Evolutionary conservation across 306 rosid genomes (phyloP), one percentile per base, ranked within the genome.

Genomic region (Datisca glomerata): DNA sequence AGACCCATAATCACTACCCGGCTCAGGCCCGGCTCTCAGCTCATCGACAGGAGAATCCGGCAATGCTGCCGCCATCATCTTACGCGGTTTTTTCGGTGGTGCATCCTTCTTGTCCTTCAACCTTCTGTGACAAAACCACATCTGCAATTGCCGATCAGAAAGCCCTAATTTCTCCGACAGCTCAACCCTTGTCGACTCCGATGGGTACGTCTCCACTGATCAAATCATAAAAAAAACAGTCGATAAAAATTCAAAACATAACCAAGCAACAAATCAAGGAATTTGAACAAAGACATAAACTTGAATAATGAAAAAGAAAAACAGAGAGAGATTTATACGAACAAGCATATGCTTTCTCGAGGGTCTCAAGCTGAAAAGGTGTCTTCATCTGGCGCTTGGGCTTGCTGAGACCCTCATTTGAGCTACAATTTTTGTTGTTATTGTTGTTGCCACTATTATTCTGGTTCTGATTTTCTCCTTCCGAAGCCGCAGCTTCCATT

Each of bases 301-400:
- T 23, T 27, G 39, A 54, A n/a, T n/a, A n/a, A n/a, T n/a, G n/a
- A 52, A 41, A 20, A 7, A 46, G 16, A 21, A 10, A n/a, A 56
- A 21, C 51, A 18, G 22, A 45, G 8, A n/a, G 11, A 10, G 14
- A 9, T 2, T 34, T 11, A 7, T 13, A 78, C 92, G 6, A 40
- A 91, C 98, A 24, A 15, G 92, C 75, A 67, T 78, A 91, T 42
- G 98, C 92, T 56, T 80, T 91, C 73, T 91, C 98, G 10, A 91
- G 74, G 46, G 72, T 54, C 51, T 91, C 98, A 53, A 91, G 96
- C 81, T 91, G 98, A 43, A 75, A 91, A 6, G 98, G 98, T 14
- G 98, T 91, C 66, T 91, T 91, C 98, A 91, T 84, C 81, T 91
- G 98, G 20, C 98, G 93, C 80, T 91, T 84, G 52, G 95, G 92